Evolutionary conservation across 2,329 filamentous ascomycete species (phyloP), one percentile per base, ranked within the genome.

Genomic region (Emericellopsis atlantica): DNA sequence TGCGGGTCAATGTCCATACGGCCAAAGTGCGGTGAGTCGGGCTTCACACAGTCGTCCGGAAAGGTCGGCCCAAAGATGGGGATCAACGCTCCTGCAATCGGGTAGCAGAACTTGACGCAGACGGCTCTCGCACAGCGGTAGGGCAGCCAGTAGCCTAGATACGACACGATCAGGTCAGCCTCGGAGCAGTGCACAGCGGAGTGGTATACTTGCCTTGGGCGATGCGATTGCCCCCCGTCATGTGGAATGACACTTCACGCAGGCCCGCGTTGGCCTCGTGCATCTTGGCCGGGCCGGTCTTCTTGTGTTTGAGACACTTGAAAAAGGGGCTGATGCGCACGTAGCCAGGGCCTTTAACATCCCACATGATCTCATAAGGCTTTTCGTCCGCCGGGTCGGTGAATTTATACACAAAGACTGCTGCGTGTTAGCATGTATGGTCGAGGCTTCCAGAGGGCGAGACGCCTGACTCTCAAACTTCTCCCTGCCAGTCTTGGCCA

Each of bases 321-420:
- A 96, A 96, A 56, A 96, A 85, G 23, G 88, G 84, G 2, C 89
- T 95, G 61, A 94, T 93, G 46, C 90, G 81, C 46, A 96, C 89
- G 24, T 96, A 79, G 8, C 92, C 92, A 12, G 26, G 26, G 46
- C 90, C 78, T 51, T 93, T 90, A 65, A 95, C 95, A 60, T 98
- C 92, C 92, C 92, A 98, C 76, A 95, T 88, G 45, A 96, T 79
- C 1, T 75, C 76, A 57, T 83, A 89, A 40, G 74, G 69, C 46
- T 69, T 72, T 2, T 80, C 72, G 36, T 83, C 74, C 10, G 70
- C 76, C 0, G 84, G 84, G 4, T 82, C 57, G 49, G 70, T 74
- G 67, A 93, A 95, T 31, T 76, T 78, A 59, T 95, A 96, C 51
- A 88, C 78, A 57, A 89, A 89, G 22, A 87, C 85, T 92, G 40